Evolutionary conservation across 2,329 filamentous ascomycete species (phyloP).

Genomic region (Colletotrichum sp.): DNA sequence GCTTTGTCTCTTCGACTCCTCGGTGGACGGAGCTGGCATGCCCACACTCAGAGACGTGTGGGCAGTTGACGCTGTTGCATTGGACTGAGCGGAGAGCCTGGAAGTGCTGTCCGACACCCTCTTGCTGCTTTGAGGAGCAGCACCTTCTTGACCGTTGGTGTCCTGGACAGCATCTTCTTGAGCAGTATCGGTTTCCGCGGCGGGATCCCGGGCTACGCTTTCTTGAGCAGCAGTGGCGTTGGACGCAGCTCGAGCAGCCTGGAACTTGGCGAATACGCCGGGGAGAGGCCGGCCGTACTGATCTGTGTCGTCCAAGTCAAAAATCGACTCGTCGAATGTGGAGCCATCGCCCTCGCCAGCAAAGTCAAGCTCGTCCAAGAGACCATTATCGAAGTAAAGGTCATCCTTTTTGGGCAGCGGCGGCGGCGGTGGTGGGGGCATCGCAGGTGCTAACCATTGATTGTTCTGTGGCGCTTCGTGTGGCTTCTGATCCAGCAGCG

Average conservation of each 20-base stretch:
- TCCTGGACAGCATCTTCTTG: slow-evolving; percentile 44
- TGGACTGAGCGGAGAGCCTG: slow-evolving; percentile 49
- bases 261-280: slow-evolving; percentile 60
- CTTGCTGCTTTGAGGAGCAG: slow-evolving; percentile 40
- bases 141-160: slow-evolving; percentile 30
- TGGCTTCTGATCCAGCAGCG: background rate
- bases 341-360: slow-evolving; percentile 57
- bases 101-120: slow-evolving; percentile 54
- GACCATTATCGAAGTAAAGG: slow-evolving; percentile 73
- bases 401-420: slow-evolving; percentile 50
- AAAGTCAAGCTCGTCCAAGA: slow-evolving; percentile 49
- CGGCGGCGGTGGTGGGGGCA: background rate
- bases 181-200: background rate
- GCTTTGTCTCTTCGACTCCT: slow-evolving; percentile 12
- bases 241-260: slow-evolving; percentile 47
- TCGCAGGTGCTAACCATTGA: slow-evolving; percentile 22
- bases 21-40: background rate
- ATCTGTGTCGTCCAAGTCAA: slow-evolving; percentile 72
- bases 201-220: slow-evolving; percentile 19
- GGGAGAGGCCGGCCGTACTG: slow-evolving; percentile 65
- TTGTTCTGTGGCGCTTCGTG: slow-evolving; percentile 21
- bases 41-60: slow-evolving; percentile 54
- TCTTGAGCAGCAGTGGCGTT: background rate
- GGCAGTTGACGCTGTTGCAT: slow-evolving; percentile 51
- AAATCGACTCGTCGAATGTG: slow-evolving; percentile 75